Evolutionary conservation across 495 filamentous ascomycete species (phyloP), one percentile per base, ranked within the genome.

Genomic region (Penicillium turbatum): DNA sequence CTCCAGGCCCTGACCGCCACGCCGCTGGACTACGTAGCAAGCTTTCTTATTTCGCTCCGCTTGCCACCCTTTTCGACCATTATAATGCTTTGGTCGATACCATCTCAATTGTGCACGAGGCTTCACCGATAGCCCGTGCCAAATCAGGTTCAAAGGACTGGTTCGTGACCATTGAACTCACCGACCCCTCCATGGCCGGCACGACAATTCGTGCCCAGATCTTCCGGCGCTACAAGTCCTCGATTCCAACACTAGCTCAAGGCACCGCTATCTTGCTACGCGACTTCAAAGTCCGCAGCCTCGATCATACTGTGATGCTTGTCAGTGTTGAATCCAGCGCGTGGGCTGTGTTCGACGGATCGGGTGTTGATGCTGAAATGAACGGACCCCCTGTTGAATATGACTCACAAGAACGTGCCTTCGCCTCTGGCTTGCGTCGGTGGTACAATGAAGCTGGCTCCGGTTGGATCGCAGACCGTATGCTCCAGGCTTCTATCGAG

Each of bases 221-320:
- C 13, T 88, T 88, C 66, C 81, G 89, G 5, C 86, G 89, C 1
- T 83, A 86, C 62, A 85, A 84, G 58, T 78, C 80, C 11, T 80
- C 83, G 0, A 72, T 97, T 2, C 93, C 93, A 0, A 62, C 76
- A 5, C 74, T 89, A 21, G 71, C 75, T 3, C 77, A 79, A 13
- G 93, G 93, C 7, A 86, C 93, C 57, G 82, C 85, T 2, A 74
- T 96, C 17, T 67, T 98, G 34, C 77, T 98, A 11, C 79, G 86
- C 6, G 77, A 84, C 36, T 90, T 97, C 60, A 79, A 78, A 48
- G 88, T 95, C 12, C 64, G 73, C 49, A 79, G 66, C 55, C 71
- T 72, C 47, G 62, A 79, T 27, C 69, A 68, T 55, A 66, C 66
- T 6, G 59, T 79, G 32, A 70, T 71, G 24, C 72, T 82, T 6